Evolutionary conservation across 768 basidiomycete species (phyloP), one percentile per base, ranked within the genome.

Genomic region (Hydnum rufescens): DNA sequence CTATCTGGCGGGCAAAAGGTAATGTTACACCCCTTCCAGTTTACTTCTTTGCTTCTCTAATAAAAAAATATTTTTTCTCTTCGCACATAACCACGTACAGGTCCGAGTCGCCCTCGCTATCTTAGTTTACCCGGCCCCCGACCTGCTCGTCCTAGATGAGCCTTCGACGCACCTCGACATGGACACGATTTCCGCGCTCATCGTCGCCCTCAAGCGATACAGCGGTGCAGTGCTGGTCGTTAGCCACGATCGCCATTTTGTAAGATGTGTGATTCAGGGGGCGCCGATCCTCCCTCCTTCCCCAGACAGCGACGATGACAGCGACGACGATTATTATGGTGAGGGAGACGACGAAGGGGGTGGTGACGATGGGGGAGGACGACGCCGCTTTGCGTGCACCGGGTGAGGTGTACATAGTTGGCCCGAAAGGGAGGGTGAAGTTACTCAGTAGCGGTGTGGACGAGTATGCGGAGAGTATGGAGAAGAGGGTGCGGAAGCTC

Each of bases 111-210:
- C 76, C 1, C 64, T 82, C 16, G 74, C 74, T 1, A 61, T 72
- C 51, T 64, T 80, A 19, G 67, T 78, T 23, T 77, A 71, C 57
- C 64, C 67, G 4, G 60, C 71, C 2, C 78, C 79, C 3, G 70
- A 75, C 55, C 66, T 78, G 3, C 64, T 78, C 30, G 62, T 69
- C 0, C 58, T 69, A 23, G 68, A 70, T 54, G 80, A 82, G 60
- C 74, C 78, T 3, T 78, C 80, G 8, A 70, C 79, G n/a, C 80
- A 82, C 64, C 63, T 82, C 42, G 80, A 82, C 61, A 67, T 70
- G 39, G 70, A 72, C 25, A 80, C 77, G 2, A 74, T 80, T 30
- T 63, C 70, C 54, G 74, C 74, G 0, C 64, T 82, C 1, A 72
- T 74, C 0, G 64, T 66, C 22, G 71, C 74, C 4, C 64, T 82